Evolutionary conservation across 768 basidiomycete genomes (phyloP), one percentile per base, ranked within the genome.

Genomic region (Tulasnella sp.): DNA sequence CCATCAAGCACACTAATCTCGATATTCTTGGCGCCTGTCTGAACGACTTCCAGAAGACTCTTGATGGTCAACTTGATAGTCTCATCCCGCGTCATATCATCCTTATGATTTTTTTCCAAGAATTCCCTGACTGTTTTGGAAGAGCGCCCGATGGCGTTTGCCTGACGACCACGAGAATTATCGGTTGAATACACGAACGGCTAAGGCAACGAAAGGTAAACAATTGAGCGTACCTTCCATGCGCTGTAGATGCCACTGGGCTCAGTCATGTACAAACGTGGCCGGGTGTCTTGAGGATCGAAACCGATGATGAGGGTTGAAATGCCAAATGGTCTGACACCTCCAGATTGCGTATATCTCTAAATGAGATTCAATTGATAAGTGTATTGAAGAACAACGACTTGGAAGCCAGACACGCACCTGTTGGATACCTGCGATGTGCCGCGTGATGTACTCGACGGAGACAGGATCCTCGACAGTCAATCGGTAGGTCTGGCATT

Each of bases 1-100:
- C 84, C 80, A 68, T 96, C 92, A 90, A 98, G 93, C 46, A 97
- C 89, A 62, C 87, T 92, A 66, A 99, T 91, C 71, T 99, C 96
- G 63, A 99, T 98, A 72, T 99, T 99, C 77, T 98, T 98, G 3
- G 96, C 96, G n/a, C 96, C 96, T 1, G 96, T 97, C 73, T 98
- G 96, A 7, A 99, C 96, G 38, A 99, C 93, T 71, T 99, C 96
- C 22, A 99, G 76, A 66, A 99, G 75, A 69, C 86, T 87, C 76
- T 97, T 98, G 63, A 99, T 81, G 0, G 96, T 92, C 49, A 99
- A 74, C 71, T 96, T 96, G 71, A 99, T 87, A 53, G 86, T 84
- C 61, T 96, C 92, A 51, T 92, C 92, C 61, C 89, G 77, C 5
- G 80, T 76, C 75, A 96, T 76, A 63, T 88, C 90, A 63, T 96